Conservation (phyloP, 805 yeast species). For the Candida maesae region DNA sequence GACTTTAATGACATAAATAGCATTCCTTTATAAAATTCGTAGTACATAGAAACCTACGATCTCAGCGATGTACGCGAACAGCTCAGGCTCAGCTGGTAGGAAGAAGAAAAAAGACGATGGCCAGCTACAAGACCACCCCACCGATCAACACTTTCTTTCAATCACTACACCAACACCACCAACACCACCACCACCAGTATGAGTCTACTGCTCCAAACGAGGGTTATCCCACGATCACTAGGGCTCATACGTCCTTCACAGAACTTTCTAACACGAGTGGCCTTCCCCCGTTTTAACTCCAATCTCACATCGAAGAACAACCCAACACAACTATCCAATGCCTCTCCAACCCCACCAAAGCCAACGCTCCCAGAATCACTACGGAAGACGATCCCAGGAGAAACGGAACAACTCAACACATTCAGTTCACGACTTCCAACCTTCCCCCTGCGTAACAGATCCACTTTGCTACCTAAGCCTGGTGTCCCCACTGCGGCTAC, state of each 20-base stretch:
- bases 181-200: background rate
- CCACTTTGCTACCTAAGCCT: constrained; percentile 68
- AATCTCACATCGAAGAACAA: background rate
- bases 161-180: too few species aligned
- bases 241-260: background rate
- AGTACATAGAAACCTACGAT: too few species aligned
- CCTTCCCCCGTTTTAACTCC: constrained; percentile 3
- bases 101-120: too few species aligned
- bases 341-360: background rate
- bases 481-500: constrained; percentile 64
- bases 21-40: too few species aligned
- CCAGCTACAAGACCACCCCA: too few species aligned
- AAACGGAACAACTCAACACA: constrained; percentile 34
- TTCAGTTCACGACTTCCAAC: constrained; percentile 58
- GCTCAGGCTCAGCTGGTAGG: too few species aligned
- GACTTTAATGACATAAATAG: constrained; percentile 1
- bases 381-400: constrained; percentile 26
- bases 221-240: background rate
- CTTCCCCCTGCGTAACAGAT: constrained; percentile 64
- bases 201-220: background rate
- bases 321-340: background rate
- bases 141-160: too few species aligned
- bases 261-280: background rate
- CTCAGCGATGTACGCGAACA: too few species aligned
- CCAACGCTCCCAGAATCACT: constrained; percentile 19